Conservation (phyloP, 139 green algal species). For the Deuterostichococcus epilithicus region DNA sequence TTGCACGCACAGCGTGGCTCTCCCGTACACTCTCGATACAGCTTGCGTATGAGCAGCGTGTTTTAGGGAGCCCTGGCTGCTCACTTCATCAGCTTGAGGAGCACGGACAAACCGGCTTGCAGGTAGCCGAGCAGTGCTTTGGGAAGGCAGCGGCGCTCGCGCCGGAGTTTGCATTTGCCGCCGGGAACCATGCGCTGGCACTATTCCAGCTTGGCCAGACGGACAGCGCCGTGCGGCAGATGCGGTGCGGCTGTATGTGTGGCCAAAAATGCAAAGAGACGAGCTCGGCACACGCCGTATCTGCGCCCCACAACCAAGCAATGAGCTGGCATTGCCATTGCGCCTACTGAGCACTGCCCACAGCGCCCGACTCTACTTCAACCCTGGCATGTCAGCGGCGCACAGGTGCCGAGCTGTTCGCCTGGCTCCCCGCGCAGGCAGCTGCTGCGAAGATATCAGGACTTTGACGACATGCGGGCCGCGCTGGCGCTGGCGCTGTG, state of each 20-base stretch:
- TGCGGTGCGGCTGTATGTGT: constrained; percentile 40
- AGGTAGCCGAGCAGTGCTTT: constrained; percentile 50
- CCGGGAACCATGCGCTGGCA: constrained; percentile 69
- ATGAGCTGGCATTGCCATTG: neutral
- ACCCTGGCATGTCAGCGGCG: neutral
- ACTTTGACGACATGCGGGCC: constrained; percentile 77
- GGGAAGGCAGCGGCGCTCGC: constrained; percentile 50
- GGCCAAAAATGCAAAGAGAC: neutral
- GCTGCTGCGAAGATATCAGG: constrained; percentile 74
- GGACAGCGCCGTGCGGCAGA: constrained; percentile 54
- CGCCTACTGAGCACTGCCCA: neutral
- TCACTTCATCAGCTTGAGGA: neutral
- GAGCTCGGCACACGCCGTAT: too few relatives aligned
- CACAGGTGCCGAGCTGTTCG: neutral
- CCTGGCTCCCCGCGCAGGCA: constrained; percentile 14
- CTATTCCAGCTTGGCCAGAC: constrained; percentile 65
- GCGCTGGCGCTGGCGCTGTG: constrained; percentile 78
- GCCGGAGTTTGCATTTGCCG: constrained; percentile 78
- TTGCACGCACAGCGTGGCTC: too few relatives aligned
- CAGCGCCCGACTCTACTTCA: too few relatives aligned
- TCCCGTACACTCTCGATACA: neutral
- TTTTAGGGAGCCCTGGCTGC: too few relatives aligned
- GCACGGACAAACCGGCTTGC: neutral
- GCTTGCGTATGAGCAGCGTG: too few relatives aligned
- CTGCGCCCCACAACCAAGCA: too few relatives aligned